phyloP scores from a whole-genome alignment of 805 yeast genomes.

The Cyberlindnera nakhonratchasimensis region DNA sequence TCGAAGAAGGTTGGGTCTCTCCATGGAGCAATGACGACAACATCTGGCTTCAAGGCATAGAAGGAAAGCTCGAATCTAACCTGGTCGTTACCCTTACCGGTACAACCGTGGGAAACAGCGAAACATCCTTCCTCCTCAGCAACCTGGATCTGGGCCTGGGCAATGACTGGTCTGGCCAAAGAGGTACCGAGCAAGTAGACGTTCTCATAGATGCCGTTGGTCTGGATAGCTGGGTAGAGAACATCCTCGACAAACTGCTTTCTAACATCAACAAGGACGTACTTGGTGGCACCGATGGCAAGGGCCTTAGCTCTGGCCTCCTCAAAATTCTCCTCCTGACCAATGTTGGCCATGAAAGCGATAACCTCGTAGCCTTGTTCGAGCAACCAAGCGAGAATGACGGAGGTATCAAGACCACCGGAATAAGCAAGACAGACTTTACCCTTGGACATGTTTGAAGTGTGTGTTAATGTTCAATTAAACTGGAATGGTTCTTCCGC shows the following conservation, averaged over 20 bases:
- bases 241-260: constrained; percentile 91
- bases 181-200: constrained; percentile 96
- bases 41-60: constrained; percentile 97
- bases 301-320: constrained; percentile 96
- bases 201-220: constrained; percentile 96
- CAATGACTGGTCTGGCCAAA: constrained; percentile 97
- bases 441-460: constrained; percentile 99
- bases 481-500: too few relatives aligned
- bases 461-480: constrained; percentile 8
- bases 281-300: constrained; percentile 95
- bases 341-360: constrained; percentile 97
- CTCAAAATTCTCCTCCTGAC: constrained; percentile 98
- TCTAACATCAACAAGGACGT: constrained; percentile 91
- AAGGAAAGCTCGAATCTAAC: constrained; percentile 96
- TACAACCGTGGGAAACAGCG: constrained; percentile 98
- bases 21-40: constrained; percentile 98
- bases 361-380: constrained; percentile 98
- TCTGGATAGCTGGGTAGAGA: constrained; percentile 92
- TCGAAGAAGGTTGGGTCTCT: constrained; percentile 93
- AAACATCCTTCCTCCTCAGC: constrained; percentile 98
- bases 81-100: constrained; percentile 99
- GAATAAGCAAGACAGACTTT: constrained; percentile 99
- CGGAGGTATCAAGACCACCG: constrained; percentile 98
- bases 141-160: constrained; percentile 95
- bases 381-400: constrained; percentile 95